These are phyloP conservation scores for Phytophthora fragariae DNA, from an alignment of 352 stramenopile genomes.

Conservation along the genomic window DNA sequence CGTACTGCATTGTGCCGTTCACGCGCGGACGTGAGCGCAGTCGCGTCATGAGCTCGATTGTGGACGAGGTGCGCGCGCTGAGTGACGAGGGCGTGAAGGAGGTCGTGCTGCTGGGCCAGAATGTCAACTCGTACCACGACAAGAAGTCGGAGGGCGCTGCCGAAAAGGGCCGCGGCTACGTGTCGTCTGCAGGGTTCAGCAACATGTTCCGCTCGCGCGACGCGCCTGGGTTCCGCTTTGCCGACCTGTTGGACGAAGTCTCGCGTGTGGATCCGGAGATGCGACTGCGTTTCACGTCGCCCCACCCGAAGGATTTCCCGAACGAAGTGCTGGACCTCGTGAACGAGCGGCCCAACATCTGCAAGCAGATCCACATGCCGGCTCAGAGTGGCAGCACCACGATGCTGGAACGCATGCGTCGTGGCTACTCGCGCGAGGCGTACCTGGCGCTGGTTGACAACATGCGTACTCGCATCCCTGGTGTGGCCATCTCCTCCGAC, in stretches of 20 bases:
- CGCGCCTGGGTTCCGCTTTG: constrained; percentile 95
- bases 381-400: constrained; percentile 95
- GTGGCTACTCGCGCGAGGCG: constrained; percentile 97
- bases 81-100: constrained; percentile 96
- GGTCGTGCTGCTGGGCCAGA: constrained; percentile 99
- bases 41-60: constrained; percentile 92
- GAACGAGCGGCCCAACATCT: constrained; percentile 95
- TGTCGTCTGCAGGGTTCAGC: constrained; percentile 92
- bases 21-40: constrained; percentile 97
- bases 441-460: constrained; percentile 97
- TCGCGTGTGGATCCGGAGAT: constrained; percentile 95
- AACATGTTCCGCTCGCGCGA: constrained; percentile 95
- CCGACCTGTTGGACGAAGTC: constrained; percentile 96
- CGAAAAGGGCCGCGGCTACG: constrained; percentile 78
- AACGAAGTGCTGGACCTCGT: constrained; percentile 92
- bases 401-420: constrained; percentile 93
- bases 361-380: constrained; percentile 98
- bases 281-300: constrained; percentile 98
- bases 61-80: constrained; percentile 94
- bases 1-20: constrained; percentile 99
- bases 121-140: constrained; percentile 99
- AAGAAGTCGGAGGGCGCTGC: constrained; percentile 75
- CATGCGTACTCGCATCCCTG: constrained; percentile 86
- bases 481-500: constrained; percentile 93
- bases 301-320: constrained; percentile 99